Conservation (phyloP, 345 rosid species). For the Gossypium thurberi region DNA sequence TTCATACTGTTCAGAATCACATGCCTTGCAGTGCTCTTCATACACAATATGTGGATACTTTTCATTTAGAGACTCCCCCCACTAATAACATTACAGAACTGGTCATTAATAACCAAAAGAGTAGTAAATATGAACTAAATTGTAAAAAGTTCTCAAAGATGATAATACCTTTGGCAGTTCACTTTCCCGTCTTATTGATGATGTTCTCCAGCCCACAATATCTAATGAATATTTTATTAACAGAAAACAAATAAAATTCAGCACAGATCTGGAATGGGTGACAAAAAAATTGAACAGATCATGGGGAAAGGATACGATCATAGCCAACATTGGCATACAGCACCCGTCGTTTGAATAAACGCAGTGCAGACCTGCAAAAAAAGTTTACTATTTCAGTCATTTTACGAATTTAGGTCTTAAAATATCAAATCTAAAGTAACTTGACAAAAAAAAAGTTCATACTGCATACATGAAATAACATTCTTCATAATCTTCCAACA, state of each 20-base stretch:
- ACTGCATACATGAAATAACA: conserved; percentile 57
- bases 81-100: conserved; percentile 34
- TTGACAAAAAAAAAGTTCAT: conserved; percentile 4
- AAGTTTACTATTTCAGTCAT: not conserved
- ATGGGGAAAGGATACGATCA: conserved; percentile 72
- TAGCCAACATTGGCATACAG: conserved; percentile 78
- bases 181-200: conserved; percentile 71
- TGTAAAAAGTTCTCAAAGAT: not conserved
- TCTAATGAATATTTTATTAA: conserved; percentile 41
- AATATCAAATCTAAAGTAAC: conserved; percentile 8
- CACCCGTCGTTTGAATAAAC: conserved; percentile 71
- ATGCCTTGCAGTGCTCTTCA: conserved; percentile 82
- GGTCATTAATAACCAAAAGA: not conserved
- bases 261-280: not conserved
- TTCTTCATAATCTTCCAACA: conserved; percentile 63
- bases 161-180: conserved; percentile 81
- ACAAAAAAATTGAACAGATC: not conserved
- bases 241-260: conserved; percentile 28
- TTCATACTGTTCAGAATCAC: conserved; percentile 37
- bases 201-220: conserved; percentile 96
- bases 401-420: not conserved
- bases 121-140: not conserved
- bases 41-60: conserved; percentile 85
- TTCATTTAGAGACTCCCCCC: conserved; percentile 60
- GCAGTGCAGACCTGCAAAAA: conserved; percentile 73